Percentiles rank a stretch among this genome's conserved stretches.
These are phyloP conservation scores for Taphrina betulina DNA, from an alignment of 1,139 yeast species.

Conservation along the genomic window DNA sequence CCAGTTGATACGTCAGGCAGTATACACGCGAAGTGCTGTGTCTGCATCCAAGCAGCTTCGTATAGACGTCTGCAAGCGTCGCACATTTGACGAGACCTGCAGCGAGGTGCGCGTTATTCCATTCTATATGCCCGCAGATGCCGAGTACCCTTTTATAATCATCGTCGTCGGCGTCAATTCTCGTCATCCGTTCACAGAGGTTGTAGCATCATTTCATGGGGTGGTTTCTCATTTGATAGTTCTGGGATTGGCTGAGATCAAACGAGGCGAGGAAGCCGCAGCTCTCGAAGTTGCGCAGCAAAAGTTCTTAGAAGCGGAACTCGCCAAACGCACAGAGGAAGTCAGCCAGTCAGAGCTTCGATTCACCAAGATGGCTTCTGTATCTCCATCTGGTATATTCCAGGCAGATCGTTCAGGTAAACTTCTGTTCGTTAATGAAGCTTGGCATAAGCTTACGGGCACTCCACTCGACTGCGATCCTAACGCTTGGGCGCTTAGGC, in stretches of 20 bases:
- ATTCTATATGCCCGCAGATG: not conserved
- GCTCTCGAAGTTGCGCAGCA: not conserved
- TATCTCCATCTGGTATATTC: not conserved
- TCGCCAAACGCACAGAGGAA: not conserved
- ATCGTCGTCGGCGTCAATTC: not conserved
- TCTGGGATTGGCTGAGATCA: not conserved
- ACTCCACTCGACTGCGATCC: not conserved
- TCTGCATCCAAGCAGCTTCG: not conserved
- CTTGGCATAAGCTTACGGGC: not conserved
- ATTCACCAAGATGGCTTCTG: not conserved
- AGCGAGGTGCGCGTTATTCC: not conserved
- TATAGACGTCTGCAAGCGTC: not conserved
- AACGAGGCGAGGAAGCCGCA: not conserved
- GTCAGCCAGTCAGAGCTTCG: not conserved
- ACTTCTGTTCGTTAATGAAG: not conserved
- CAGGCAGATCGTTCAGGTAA: not conserved
- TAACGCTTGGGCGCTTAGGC: not conserved
- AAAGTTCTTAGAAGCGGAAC: not conserved
- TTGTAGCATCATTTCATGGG: not conserved
- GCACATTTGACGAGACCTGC: not conserved
- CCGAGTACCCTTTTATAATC: not conserved
- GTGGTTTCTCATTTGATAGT: not conserved
- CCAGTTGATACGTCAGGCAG: not conserved
- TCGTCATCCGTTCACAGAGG: not conserved
- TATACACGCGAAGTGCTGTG: not conserved